Evolutionary conservation across 164 flowering plant genomes (phyloP), one percentile per base, ranked within the genome.

Genomic region (Litsea cubeba): DNA sequence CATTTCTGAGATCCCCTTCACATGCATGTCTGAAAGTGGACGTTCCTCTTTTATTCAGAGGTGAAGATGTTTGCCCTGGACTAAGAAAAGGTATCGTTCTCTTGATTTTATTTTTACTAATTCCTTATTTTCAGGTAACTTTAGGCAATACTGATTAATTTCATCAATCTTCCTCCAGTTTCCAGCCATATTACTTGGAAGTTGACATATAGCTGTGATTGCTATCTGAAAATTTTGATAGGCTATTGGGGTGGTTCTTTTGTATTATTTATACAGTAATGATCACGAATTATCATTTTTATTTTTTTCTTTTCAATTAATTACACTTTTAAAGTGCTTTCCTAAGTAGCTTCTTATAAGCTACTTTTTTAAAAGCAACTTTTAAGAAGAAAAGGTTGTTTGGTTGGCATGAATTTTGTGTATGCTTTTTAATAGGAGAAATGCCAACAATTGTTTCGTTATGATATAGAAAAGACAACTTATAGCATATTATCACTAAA

Each of bases 1-100:
- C 99, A 63, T 96, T 96, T 82, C 75, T 96, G 76, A 91, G 98
- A 80, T 98, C 99, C 8, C 99, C 98, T 79, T 81, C 99, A 25
- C 62, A 78, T 73, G 97, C 97, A 77, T 77, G 88, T 64, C 79
- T 96, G 80, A 94, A 92, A 84, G 88, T 96, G 69, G 92, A 96
- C 0, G 90, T 96, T 75, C 99, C 99, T 68, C 90, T 96, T 71
- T 83, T 89, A n/a, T 96, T 79, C 74, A 87, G 83, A 80, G 98
- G 98, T 75, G 98, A 94, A 10, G 99, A 96, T 85, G 85, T 90
- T 25, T 92, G 90, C 68, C 99, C 98, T 68, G 99, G 98, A 66
- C 68, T 92, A 51, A 91, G 82, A 81, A 96, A 94, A 91, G 99
- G 98, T 92, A 76, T 71, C 76, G 40, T 57, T 71, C 58, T 62